Base-by-base conservation (phyloP, 257 asterid species). In the Primulina huaijiensis region DNA sequence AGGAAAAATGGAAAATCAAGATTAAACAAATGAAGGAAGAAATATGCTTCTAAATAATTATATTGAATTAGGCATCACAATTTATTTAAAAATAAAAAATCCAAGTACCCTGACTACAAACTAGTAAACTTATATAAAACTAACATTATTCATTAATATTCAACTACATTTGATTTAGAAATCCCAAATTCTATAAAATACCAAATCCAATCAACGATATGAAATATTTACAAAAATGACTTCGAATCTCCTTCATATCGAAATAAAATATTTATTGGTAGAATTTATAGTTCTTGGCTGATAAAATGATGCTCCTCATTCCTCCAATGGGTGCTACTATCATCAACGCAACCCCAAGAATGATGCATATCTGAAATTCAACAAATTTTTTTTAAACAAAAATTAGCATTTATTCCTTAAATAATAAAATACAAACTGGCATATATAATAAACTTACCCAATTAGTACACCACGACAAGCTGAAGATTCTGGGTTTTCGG, bases 271-370 rank as follows among this genome's bases (percentile, higher is more conserved):
- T 66, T 71, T 68, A 84, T 63, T 87, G 92, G 81, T 84, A 87
- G 77, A 84, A 87, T 35, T 68, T 73, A 77, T 84, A 82, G n/a
- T 61, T 70, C 61, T 71, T 82, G 69, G 88, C 88, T n/a, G 84
- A 77, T 11, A 83, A n/a, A 23, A 86, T 82, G 50, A 88, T 86
- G 84, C 72, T 83, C 81, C 89, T 85, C 53, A 88, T 0, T 20
- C 92, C 95, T 73, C 95, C 95, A 70, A 88, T 84, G 20, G 95
- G 92, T 58, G 92, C 85, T 55, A 84, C 19, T 58, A 77, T 27
- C 82, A 85, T 85, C 77, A 88, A 27, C 37, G 69, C 1, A 50
- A 88, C 76, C 4, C 92, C 95, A 35, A 76, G 0, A 17, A 81
- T 64, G 66, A 88, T 88, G 81, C 71, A 84, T 7, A 73, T 16